Percentiles rank a stretch among this genome's conserved stretches.
Conservation (phyloP, 768 basidiomycete species). For the Ephemerocybe angulata region DNA sequence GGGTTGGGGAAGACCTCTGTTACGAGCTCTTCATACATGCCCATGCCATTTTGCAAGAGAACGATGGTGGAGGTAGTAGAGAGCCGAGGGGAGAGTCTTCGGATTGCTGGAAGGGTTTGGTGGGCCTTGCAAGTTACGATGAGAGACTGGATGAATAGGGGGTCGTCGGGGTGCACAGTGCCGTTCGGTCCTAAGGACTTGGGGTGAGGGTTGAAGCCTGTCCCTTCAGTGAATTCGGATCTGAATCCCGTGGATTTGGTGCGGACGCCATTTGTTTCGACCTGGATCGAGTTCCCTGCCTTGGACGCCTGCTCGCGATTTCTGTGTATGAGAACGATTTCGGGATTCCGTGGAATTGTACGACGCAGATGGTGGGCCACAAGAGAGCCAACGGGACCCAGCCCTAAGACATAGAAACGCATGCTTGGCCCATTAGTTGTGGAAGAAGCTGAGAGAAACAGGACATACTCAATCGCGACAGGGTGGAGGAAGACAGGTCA, state of each 20-base stretch:
- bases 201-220: neutral
- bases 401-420: conserved; percentile 74
- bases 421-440: too few species aligned
- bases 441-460: too few species aligned
- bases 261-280: conserved; percentile 49
- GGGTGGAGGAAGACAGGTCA: too few species aligned
- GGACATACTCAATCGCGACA: neutral
- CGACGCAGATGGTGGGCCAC: conserved; percentile 76
- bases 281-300: conserved; percentile 36
- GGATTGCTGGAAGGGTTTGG: conserved; percentile 55
- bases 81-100: conserved; percentile 58
- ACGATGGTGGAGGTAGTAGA: conserved; percentile 73
- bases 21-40: conserved; percentile 78
- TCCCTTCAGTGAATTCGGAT: conserved; percentile 43
- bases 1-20: conserved; percentile 68
- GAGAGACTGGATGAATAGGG: conserved; percentile 61
- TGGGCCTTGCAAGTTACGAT: conserved; percentile 81
- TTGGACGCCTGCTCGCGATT: conserved; percentile 34
- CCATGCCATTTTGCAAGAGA: conserved; percentile 94
- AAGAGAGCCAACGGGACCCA: conserved; percentile 82
- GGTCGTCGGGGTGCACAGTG: conserved; percentile 1
- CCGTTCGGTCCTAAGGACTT: conserved; percentile 2
- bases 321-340: conserved; percentile 71
- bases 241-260: conserved; percentile 41
- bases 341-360: conserved; percentile 44